Evolutionary conservation across 345 rosid species (phyloP), one percentile per base, ranked within the genome.

Genomic region (Viola odorata): DNA sequence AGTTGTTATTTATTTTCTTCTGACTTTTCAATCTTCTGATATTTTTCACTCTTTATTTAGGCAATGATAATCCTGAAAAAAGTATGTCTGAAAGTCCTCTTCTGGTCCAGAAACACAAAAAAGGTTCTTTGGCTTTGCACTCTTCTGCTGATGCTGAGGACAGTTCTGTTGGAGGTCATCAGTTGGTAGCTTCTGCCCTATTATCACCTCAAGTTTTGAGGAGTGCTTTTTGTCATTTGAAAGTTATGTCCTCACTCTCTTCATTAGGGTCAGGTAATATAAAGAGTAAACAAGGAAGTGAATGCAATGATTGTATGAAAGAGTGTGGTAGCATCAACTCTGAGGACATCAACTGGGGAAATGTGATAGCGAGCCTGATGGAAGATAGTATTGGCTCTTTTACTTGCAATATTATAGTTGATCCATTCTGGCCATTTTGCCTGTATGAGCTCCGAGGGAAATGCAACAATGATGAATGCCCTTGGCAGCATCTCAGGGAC

Each of bases 391-490:
- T 49, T 60, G 89, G 82, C 60, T 77, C 73, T 38, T 84, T 84
- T 72, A 66, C 77, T 57, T 63, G 77, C 64, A 68, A 73, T 82
- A 49, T 70, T 68, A 75, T 81, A 14, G 62, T 90, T 69, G 91
- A 94, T 58, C 96, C 91, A 54, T 85, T 77, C 67, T 79, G 89
- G 92, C 89, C 96, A 10, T 81, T 94, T 36, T 94, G 99, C 79
- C 74, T 84, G 83, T 94, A 80, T 37, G 99, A 94, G 73, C 90
- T 94, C 52, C 85, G 99, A 55, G 99, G 99, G 69, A 90, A 86
- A 74, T 94, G 99, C 84, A 94, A 90, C 70, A 85, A 90, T 77
- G 87, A 86, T 63, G 88, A 83, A 63, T 94, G 99, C 66, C 87
- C 90, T 51, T 90, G 88, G 95, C 99, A 94, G 79, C 99, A 94